Evolutionary conservation across 2,329 filamentous ascomycete species (phyloP).

Genomic region (Xylariales sp.): DNA sequence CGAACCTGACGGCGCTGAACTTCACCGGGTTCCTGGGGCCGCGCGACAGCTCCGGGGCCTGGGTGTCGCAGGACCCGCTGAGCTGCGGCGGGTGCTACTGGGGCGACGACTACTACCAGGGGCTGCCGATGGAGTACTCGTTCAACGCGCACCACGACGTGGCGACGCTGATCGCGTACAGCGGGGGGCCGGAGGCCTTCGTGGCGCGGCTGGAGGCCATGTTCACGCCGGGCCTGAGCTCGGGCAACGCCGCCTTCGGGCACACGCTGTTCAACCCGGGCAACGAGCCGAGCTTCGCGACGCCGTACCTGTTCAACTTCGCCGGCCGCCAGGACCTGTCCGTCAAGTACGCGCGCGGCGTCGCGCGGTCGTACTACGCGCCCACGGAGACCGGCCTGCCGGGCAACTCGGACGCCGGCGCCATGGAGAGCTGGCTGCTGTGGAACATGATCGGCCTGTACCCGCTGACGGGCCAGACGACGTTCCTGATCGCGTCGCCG

Average conservation of each 20-base stretch:
- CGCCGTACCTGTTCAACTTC: slow-evolving; percentile 77
- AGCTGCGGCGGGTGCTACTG: slow-evolving; percentile 74
- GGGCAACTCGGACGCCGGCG: slow-evolving; percentile 77
- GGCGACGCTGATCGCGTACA: slow-evolving; percentile 61
- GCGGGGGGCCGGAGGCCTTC: slow-evolving; percentile 68
- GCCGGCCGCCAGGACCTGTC: slow-evolving; percentile 70
- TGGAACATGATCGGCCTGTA: slow-evolving; percentile 78
- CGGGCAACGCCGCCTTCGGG: slow-evolving; percentile 57
- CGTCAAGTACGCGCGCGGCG: slow-evolving; percentile 67
- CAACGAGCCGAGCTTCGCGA: slow-evolving; percentile 70
- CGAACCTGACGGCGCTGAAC: slow-evolving; percentile 64
- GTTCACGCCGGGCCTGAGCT: slow-evolving; percentile 63
- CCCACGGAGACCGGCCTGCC: slow-evolving; percentile 68
- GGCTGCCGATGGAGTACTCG: slow-evolving; percentile 72
- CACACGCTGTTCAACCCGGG: slow-evolving; percentile 71
- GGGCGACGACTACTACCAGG: slow-evolving; percentile 71
- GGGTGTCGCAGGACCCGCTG: slow-evolving; percentile 66
- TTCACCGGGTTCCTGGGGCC: slow-evolving; percentile 76
- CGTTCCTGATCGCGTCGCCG: slow-evolving; percentile 72
- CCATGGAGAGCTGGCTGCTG: slow-evolving; percentile 77
- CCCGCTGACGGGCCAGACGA: slow-evolving; percentile 75
- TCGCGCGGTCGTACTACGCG: slow-evolving; percentile 70
- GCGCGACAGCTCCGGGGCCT: slow-evolving; percentile 61
- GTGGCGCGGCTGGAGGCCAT: slow-evolving; percentile 69
- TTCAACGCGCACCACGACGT: slow-evolving; percentile 78